Conservation (phyloP, 176 grass and related monocot genomes). For the Dactylis glomerata region DNA sequence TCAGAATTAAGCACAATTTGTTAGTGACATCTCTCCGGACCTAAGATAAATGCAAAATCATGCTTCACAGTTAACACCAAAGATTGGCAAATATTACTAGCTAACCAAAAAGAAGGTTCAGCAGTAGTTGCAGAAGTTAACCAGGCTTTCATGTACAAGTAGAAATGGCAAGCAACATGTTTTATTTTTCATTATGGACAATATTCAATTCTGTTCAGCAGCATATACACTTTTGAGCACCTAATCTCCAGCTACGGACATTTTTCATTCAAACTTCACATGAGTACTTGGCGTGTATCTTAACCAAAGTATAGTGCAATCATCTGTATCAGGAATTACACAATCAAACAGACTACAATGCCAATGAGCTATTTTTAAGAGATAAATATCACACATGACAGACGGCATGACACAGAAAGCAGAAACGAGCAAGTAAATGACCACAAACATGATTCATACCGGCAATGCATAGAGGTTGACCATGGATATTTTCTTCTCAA, state of each 20-base stretch:
- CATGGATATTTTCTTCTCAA: conserved; percentile 61
- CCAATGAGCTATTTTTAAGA: background rate
- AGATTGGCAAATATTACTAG: background rate
- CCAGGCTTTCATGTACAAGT: background rate
- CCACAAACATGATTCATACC: conserved; percentile 39
- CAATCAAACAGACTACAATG: background rate
- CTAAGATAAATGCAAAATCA: background rate
- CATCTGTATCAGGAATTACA: background rate
- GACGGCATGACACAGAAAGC: background rate
- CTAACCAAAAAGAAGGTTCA: background rate
- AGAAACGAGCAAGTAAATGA: background rate
- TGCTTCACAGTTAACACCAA: background rate
- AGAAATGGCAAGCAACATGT: background rate
- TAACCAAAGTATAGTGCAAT: background rate
- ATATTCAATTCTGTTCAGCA: background rate
- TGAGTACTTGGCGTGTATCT: background rate
- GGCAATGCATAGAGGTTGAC: conserved; percentile 80
- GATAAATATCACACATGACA: background rate
- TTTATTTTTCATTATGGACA: background rate
- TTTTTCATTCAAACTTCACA: conserved; percentile 5
- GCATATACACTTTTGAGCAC: conserved; percentile 7
- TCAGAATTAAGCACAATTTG: background rate
- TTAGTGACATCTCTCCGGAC: background rate
- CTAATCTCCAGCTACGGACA: background rate
- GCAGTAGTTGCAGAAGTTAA: background rate